Percentiles rank a stretch among this genome's conserved stretches.
phyloP scores from a whole-genome alignment of 371 early-diverging fungal species.

The Dichotomocladium elegans region DNA sequence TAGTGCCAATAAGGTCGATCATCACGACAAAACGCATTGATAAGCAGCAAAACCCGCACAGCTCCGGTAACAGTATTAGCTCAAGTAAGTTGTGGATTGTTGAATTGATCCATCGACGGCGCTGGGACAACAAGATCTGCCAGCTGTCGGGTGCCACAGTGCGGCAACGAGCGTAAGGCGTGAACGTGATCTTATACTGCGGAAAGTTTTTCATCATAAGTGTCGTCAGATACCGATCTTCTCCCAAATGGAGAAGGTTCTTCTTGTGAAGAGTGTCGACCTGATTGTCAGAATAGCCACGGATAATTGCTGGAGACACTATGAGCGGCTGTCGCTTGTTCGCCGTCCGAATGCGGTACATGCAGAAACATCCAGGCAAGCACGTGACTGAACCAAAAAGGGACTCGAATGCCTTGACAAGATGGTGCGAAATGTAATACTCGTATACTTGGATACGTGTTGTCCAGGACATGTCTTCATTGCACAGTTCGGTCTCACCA shows the following conservation, averaged over 20 bases:
- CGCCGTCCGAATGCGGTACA: conserved; percentile 86
- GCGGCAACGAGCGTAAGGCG: conserved; percentile 91
- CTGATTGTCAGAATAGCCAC: conserved; percentile 88
- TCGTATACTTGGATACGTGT: conserved; percentile 95
- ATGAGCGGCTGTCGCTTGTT: conserved; percentile 63
- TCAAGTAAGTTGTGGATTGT: conserved; percentile 97
- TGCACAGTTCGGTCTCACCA: conserved; percentile 81
- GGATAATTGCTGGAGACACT: conserved; percentile 73
- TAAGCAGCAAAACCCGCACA: conserved; percentile 97
- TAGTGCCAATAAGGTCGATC: conserved; percentile 94
- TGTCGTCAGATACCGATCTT: conserved; percentile 97
- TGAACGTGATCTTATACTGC: conserved; percentile 90
- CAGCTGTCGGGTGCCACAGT: conserved; percentile 94
- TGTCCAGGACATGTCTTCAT: conserved; percentile 77
- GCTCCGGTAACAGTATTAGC: conserved; percentile 82
- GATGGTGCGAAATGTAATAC: conserved; percentile 94
- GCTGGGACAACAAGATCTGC: conserved; percentile 88
- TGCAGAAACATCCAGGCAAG: conserved; percentile 95
- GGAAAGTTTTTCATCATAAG: conserved; percentile 96
- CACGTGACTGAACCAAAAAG: conserved; percentile 96
- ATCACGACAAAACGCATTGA: conserved; percentile 98
- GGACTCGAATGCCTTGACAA: conserved; percentile 91
- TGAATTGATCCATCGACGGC: conserved; percentile 99
- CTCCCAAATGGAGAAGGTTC: conserved; percentile 95
- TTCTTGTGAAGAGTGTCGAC: conserved; percentile 98